Evolutionary conservation across 257 asterid genomes (phyloP), one percentile per base, ranked within the genome.

Genomic region (Oldenlandia corymbosa): DNA sequence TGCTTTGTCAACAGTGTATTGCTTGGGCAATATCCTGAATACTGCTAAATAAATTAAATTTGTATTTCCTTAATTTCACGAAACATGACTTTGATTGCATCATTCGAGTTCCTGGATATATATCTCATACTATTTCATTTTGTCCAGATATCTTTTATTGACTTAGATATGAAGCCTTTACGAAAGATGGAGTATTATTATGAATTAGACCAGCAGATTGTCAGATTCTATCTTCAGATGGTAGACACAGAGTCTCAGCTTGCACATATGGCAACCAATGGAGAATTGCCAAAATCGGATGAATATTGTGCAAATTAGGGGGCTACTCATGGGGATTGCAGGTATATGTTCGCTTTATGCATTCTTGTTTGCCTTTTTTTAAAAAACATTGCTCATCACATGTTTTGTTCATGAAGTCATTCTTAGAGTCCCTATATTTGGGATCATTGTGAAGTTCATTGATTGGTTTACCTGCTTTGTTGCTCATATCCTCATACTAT

Each of bases 151-250:
- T 85, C 88, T 70, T 90, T 93, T 76, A 84, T 93, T 34, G 99
- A 90, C 79, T 76, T 93, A 81, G 99, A 93, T 75, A 84, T 87
- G 97, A 90, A 87, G 72, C 90, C 92, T 18, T 83, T 90, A 80
- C 78, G 76, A 60, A 90, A 83, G 77, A 83, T 90, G 90, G 87
- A 87, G 73, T 77, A 85, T 67, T 93, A 93, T 78, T 87, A 93
- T 49, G 70, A 85, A 70, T 75, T 93, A 60, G 99, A 93, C 75
- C 96, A 87, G 78, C 78, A 79, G 75, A 90, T 90, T 68, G 95
- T 81, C 63, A 70, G 78, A 68, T 68, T 68, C 75, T 87, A 84
- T 74, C 50, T 55, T 72, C 74, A 78, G 80, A 81, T 78, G 87
- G 74, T 61, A 45, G 75, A 78, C 52, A 71, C 84, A 16, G 72